A percentile compares a stretch with the other conserved stretches of the same genome.
Conservation (phyloP, 2,329 filamentous ascomycete species). For the Aureobasidium subglaciale region DNA sequence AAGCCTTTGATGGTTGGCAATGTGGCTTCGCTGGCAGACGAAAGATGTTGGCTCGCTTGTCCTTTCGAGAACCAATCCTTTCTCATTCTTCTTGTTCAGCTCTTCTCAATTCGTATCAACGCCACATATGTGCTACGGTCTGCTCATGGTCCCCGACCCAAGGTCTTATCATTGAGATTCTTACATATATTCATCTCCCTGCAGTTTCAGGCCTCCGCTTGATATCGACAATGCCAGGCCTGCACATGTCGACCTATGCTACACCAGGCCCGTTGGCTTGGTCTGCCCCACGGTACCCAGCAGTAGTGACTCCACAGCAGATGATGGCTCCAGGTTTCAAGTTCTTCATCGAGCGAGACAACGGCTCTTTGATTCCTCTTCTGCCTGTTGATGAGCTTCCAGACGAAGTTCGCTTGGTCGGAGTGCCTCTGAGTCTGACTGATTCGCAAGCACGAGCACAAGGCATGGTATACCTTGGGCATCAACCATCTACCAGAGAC, state of each 20-base stretch:
- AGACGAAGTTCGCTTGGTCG: slow-evolving; percentile 30
- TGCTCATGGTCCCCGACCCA: too few relatives aligned
- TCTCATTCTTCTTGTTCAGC: background rate
- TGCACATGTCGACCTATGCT: background rate
- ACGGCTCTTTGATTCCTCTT: slow-evolving; percentile 32
- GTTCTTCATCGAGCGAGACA: slow-evolving; percentile 34
- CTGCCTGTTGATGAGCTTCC: slow-evolving; percentile 39
- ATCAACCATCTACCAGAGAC: slow-evolving; percentile 20
- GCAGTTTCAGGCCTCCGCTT: background rate
- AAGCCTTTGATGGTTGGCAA: background rate
- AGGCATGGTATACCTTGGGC: slow-evolving; percentile 27
- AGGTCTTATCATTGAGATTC: too few relatives aligned
- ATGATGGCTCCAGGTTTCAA: background rate
- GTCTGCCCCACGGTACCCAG: background rate
- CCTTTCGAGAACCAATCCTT: background rate
- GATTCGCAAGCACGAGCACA: slow-evolving; percentile 25
- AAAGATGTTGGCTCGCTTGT: background rate
- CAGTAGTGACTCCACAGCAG: background rate
- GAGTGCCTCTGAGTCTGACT: slow-evolving; percentile 30
- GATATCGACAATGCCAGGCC: background rate
- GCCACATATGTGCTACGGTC: background rate
- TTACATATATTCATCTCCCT: background rate
- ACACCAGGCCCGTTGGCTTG: background rate
- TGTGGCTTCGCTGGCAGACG: background rate
- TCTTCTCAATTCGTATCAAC: background rate